Base-by-base conservation (phyloP, 768 basidiomycete species). In the Phaffia tasmanica region DNA sequence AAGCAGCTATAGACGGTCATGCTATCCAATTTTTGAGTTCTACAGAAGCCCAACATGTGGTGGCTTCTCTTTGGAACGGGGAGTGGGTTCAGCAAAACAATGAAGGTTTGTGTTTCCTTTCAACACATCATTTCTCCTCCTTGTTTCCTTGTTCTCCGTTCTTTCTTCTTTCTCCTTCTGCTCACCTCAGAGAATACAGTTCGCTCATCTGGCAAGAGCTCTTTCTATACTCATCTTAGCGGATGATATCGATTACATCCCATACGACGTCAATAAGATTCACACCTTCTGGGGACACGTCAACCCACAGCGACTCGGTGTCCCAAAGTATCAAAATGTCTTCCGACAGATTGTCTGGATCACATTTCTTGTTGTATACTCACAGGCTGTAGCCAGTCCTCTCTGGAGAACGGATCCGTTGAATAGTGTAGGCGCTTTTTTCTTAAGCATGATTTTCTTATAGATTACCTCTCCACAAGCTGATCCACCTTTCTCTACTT, bases 1-100 rank as follows among this genome's bases (percentile, higher is more conserved):
- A 97, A 75, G 78, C 85, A 75, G 91, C 93, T n/a, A 88, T 94
- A 69, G 93, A 97, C 75, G 83, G 88, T 63, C 84, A 90, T 71
- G 89, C 90, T 89, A 90, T 72, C 49, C 73, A 63, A 54, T 64
- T 57, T 55, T 21, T 67, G 66, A 23, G 21, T 63, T 29, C 68
- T 18, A 51, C 61, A 51, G 58, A 64, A 77, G 84, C 88, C 18
- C 90, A 94, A 74, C 82, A 86, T 72, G 91, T 93, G 16, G 85
- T 93, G 50, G 83, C 83, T 71, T 80, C 83, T 0, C 79, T 97
- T 21, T 94, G 93, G 91, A 80, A 77, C 14, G 93, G 93, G 19
- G 83, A 86, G 23, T 81, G 89, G 66, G 81, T 94, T 3, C 93
- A 93, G 75, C 81, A 64, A 80, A 87, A 88, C 59, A 85, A 92